Base-by-base conservation (phyloP, 768 basidiomycete genomes). In the Podaxis sp. region DNA sequence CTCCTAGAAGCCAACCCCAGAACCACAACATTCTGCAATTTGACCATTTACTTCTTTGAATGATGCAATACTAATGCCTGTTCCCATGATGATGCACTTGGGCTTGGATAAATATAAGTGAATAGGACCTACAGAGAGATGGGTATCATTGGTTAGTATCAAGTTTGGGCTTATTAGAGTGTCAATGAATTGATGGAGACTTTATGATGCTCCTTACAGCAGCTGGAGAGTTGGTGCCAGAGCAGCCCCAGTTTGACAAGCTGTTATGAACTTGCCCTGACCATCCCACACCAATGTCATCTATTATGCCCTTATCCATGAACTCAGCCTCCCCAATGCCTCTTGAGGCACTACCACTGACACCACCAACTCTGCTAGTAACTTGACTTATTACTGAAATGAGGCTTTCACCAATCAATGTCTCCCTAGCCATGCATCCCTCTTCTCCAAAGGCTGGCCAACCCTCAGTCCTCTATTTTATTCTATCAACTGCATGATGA, bases 1-100 rank as follows among this genome's bases (percentile, higher is more conserved):
- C 91, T 6, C 91, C 90, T 9, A 93, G 77, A n/a, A 93, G 85
- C 89, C 90, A 92, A 0, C 91, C 91, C 89, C 88, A 92, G 84
- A 80, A 8, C 91, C 81, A 1, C 85, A 89, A 46, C 91, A 80
- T 67, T 91, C 86, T 53, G 82, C 70, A 24, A 90, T 76, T 6
- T 75, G 75, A 12, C 70, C 74, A 6, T 72, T 72, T 0, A 67
- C 74, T 49, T 81, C 78, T 56, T 75, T 75, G 74, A 91, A 93
- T 59, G 85, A 84, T 17, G 88, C 87, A 37, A 87, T 82, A 67
- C 86, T 91, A 9, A 88, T 86, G 2, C 94, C 94, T 0, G 94
- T 96, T 13, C 94, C 94, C 1, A 82, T 88, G 63, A 96, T 88
- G 55, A 87, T 87, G 2, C 87, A 83, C 33, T 94, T 80, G 6